Evolutionary conservation across 2,329 filamentous ascomycete species (phyloP), one percentile per base, ranked within the genome.

Genomic region (Dactylellina sp.): DNA sequence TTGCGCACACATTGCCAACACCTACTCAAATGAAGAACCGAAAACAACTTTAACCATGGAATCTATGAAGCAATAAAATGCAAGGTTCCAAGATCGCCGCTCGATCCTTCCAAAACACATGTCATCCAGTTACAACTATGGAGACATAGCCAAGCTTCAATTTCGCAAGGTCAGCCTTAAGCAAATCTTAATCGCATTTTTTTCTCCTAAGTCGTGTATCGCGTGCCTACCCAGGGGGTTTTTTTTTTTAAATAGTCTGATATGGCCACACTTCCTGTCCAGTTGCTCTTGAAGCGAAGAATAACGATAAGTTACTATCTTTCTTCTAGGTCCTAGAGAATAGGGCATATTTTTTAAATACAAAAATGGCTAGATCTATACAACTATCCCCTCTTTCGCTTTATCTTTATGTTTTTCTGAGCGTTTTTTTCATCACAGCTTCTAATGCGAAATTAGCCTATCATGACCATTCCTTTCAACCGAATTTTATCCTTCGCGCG

Each of bases 401-500:
- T n/a, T 44, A 44, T 57, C 18, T 62, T 28, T 61, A 42, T 60
- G 5, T 61, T 62, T 47, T 74, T 40, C 24, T 74, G 4, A 25
- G 39, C 20, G 25, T 60, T 16, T 61, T 74, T 37, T 47, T 61
- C 24, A 42, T 52, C 37, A 37, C 53, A n/a, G 25, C 55, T 25
- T 42, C 55, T 37, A 52, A 66, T 52, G 61, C 70, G 37, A 74
- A 62, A 22, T 20, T 74, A 37, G 61, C 56, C 6, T 57, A 40
- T 20, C 80, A 82, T 61, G 79, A 79, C 57, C 52, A 44, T 18
- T 61, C 53, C 18, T 82, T 82, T 46, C 52, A 66, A 1, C 85
- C 85, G 4, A 82, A 86, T 71, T 79, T 82, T 64, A 80, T 85
- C 18, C 82, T 87, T n/a, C 80, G 81, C 18, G 81, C 84, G 1